A percentile compares a stretch with the other conserved stretches of the same genome.
Conservation (phyloP, 2,329 filamentous ascomycete genomes). For the Chrysoporthe puriensis region DNA sequence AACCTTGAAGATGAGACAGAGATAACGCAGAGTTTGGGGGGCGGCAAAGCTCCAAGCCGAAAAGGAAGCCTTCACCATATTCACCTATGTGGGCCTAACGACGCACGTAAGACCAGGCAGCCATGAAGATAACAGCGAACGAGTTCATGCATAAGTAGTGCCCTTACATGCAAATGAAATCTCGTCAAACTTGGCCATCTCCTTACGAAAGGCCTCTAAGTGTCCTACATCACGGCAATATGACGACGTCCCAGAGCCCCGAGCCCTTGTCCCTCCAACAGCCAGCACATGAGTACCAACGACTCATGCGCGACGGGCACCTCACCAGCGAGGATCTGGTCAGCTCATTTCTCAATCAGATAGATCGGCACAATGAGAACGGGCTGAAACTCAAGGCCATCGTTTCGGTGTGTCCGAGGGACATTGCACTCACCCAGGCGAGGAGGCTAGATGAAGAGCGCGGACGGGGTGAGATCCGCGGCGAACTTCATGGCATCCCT, state of each 20-base stretch:
- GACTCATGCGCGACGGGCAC: constrained; percentile 18
- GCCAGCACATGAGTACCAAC: constrained; percentile 24
- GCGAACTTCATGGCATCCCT: constrained; percentile 46
- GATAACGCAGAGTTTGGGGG: neutral
- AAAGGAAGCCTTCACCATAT: neutral
- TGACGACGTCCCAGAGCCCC: neutral
- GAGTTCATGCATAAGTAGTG: neutral
- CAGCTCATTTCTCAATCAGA: constrained; percentile 32
- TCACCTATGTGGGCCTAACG: neutral
- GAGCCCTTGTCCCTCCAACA: constrained; percentile 16
- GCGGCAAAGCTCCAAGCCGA: neutral
- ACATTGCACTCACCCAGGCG: constrained; percentile 41
- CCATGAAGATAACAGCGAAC: neutral
- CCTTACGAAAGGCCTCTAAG: neutral
- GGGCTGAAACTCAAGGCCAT: constrained; percentile 37
- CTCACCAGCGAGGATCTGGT: constrained; percentile 33
- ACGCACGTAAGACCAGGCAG: constrained; percentile 1
- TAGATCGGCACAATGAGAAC: constrained; percentile 31
- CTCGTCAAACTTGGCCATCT: neutral
- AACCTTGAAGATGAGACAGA: neutral
- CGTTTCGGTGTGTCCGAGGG: constrained; percentile 42
- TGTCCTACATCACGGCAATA: neutral
- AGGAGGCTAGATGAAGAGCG: constrained; percentile 44
- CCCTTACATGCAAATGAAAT: neutral
- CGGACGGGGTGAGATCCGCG: constrained; percentile 39